Conservation (phyloP, 1,139 yeast genomes). For the Candida sp. region DNA sequence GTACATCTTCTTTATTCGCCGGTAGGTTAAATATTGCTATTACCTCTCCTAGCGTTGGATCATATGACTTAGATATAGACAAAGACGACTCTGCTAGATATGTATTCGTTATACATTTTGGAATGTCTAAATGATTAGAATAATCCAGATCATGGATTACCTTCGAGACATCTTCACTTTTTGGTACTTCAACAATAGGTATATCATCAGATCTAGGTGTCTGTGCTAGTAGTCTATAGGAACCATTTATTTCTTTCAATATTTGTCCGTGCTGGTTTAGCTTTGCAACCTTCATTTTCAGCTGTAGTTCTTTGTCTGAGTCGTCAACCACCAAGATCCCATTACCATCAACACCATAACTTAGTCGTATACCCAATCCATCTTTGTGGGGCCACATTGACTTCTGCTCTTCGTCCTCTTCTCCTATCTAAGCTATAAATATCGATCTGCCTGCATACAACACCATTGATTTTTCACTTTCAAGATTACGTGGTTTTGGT, state of each 20-base stretch:
- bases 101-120: constrained; percentile 21
- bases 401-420: too few species aligned
- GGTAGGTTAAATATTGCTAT: constrained; percentile 18
- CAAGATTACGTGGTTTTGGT: not conserved
- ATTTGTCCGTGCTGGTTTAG: constrained; percentile 1
- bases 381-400: constrained; percentile 41
- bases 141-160: not conserved
- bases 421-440: not conserved
- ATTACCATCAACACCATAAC: constrained; percentile 36
- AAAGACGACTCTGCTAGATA: constrained; percentile 21
- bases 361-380: constrained; percentile 39
- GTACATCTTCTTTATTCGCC: constrained; percentile 8
- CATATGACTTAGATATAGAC: constrained; percentile 28
- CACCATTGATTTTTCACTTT: not conserved
- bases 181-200: not conserved
- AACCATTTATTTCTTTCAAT: not conserved
- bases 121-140: constrained; percentile 14
- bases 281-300: constrained; percentile 24
- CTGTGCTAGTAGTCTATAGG: constrained; percentile 8
- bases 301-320: constrained; percentile 3
- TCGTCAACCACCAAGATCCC: constrained; percentile 14
- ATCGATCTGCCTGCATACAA: not conserved
- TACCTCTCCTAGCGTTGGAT: constrained; percentile 32
- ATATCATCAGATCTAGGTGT: constrained; percentile 8
- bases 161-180: constrained; percentile 1